phyloP scores from a whole-genome alignment of 768 basidiomycete genomes.

The Boletus rubropictus region DNA sequence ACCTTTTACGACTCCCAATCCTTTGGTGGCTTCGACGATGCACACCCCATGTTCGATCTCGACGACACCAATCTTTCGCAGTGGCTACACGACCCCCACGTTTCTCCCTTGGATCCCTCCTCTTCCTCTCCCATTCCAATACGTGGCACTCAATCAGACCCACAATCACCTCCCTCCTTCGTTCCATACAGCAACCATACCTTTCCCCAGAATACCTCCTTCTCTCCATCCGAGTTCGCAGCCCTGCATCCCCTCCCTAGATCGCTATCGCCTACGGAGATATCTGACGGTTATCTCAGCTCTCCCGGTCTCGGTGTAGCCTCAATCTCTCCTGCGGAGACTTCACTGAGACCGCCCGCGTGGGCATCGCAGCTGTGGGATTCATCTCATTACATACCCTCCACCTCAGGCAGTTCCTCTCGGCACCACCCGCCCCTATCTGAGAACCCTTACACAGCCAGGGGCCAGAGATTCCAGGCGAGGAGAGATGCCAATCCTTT shows the following conservation, averaged over 20 bases:
- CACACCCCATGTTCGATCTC: constrained; percentile 35
- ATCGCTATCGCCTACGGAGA: constrained; percentile 53
- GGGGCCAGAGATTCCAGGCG: constrained; percentile 35
- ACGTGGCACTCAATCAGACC: constrained; percentile 39
- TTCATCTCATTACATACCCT: constrained; percentile 39
- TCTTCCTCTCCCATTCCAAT: constrained; percentile 62
- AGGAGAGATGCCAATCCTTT: constrained; percentile 41
- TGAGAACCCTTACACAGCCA: constrained; percentile 39
- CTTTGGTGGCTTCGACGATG: constrained; percentile 29
- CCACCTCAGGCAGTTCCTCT: constrained; percentile 37
- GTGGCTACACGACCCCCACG: constrained; percentile 63
- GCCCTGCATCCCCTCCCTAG: constrained; percentile 57
- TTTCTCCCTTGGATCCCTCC: constrained; percentile 28
- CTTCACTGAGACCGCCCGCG: constrained; percentile 49
- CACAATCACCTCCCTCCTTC: constrained; percentile 43
- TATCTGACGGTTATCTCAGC: constrained; percentile 43
- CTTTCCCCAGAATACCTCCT: constrained; percentile 45
- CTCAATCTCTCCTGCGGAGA: constrained; percentile 60
- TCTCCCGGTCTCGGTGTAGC: constrained; percentile 40
- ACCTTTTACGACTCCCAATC: constrained; percentile 32
- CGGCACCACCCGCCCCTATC: constrained; percentile 44
- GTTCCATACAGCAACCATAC: constrained; percentile 43
- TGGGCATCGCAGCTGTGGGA: constrained; percentile 72
- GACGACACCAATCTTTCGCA: constrained; percentile 41
- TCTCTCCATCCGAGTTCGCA: constrained; percentile 59